Evolutionary conservation across 139 green algal species (phyloP).

Genomic region (Nannochloris sp.): DNA sequence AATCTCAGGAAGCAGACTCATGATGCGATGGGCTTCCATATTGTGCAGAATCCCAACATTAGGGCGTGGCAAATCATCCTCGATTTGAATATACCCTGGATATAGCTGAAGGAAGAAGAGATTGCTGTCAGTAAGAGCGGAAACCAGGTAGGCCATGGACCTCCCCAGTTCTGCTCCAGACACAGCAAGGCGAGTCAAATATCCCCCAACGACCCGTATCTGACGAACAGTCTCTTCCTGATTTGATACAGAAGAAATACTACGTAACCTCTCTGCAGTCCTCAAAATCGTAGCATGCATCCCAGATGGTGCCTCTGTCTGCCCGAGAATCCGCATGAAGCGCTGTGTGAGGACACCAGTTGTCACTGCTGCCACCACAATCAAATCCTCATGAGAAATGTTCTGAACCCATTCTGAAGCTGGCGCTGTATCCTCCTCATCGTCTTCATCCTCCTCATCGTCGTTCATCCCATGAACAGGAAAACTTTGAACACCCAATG

Average conservation of each 20-base stretch:
- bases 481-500: constrained; percentile 6
- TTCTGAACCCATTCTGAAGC: neutral
- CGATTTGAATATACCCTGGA: constrained; percentile 5
- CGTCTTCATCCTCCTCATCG: neutral
- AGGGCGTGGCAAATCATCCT: neutral
- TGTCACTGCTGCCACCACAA: constrained; percentile 21
- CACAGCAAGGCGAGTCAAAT: neutral
- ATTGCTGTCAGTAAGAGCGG: neutral
- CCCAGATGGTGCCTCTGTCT: neutral
- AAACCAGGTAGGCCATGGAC: neutral
- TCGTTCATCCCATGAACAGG: neutral
- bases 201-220: neutral
- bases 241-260: constrained; percentile 4
- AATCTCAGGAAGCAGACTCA: neutral
- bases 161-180: constrained; percentile 1
- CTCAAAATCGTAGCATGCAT: constrained; percentile 2
- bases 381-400: constrained; percentile 17
- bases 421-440: neutral
- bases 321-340: constrained; percentile 16
- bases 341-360: constrained; percentile 17
- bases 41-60: constrained; percentile 3
- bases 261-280: neutral
- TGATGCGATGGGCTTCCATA: constrained; percentile 1
- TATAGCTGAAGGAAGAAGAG: neutral
- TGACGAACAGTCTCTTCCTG: constrained; percentile 6